Evolutionary conservation across 2,329 filamentous ascomycete species (phyloP), one percentile per base, ranked within the genome.

Genomic region (Endoconidiophora laricicola): DNA sequence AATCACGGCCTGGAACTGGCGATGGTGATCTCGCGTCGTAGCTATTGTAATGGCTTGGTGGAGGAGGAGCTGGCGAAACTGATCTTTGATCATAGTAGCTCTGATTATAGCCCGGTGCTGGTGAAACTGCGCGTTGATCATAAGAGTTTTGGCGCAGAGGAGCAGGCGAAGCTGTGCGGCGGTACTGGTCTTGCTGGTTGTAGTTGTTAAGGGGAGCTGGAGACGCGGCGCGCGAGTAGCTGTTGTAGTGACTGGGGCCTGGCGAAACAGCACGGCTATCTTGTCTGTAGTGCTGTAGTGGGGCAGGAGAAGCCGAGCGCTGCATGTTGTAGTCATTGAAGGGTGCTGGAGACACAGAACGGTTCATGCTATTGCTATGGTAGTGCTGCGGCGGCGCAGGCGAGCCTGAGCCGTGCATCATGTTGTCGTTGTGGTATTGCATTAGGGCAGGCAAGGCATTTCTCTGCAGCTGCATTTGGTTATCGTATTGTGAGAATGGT

Each of bases 371-470:
- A 24, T 43, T 46, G 22, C 45, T 47, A 6, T 45, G 41, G 16
- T 50, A 43, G 16, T 51, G 50, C 10, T 49, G 50, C 3, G 47
- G 50, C 22, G 53, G 43, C 14, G 43, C 56, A 54, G 53, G 46
- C n/a, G 53, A 54, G 6, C 16, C 45, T 12, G 45, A 47, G 33
- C 52, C 18, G 14, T 40, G 39, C 40, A 58, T 57, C 46, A 48
- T 44, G 40, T 40, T 49, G 29, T 42, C 43, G 26, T 40, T 46
- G 22, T 43, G 61, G 52, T 57, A 56, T 24, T 61, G 61, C 4
- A 60, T 62, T 4, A 64, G 66, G 2, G 59, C 60, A 3, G 66
- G 68, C 4, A 67, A 70, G 37, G 62, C 58, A 4, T 61, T 60
- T 55, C 67, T 60, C 6, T 60, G 60, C 36, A 57, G 54, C 42